Evolutionary conservation across 2,329 filamentous ascomycete species (phyloP).

Genomic region (Trichoderma guizhouense): DNA sequence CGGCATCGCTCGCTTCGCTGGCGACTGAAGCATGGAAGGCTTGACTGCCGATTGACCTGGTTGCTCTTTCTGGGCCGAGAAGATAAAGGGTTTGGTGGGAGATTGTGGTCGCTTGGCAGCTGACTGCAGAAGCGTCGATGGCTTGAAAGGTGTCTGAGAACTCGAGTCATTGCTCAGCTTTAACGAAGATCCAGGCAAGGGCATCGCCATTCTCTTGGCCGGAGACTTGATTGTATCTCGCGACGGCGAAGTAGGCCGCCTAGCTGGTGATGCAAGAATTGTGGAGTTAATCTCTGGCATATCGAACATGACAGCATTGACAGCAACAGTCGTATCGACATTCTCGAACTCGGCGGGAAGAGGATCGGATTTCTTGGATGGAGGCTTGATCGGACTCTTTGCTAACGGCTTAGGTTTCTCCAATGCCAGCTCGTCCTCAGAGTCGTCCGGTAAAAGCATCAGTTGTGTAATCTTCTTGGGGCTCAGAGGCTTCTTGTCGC

Average conservation of each 20-base stretch:
- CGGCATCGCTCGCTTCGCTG: slow-evolving; percentile 45
- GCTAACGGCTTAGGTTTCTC: slow-evolving; percentile 47
- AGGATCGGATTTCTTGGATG: not conserved
- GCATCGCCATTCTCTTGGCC: slow-evolving; percentile 42
- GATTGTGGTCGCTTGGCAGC: slow-evolving; percentile 50
- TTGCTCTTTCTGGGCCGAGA: slow-evolving; percentile 28
- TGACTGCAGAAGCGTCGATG: slow-evolving; percentile 43
- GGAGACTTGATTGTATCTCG: slow-evolving; percentile 57
- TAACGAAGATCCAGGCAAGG: slow-evolving; percentile 34
- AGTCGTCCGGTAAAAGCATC: slow-evolving; percentile 42
- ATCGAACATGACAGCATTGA: slow-evolving; percentile 29
- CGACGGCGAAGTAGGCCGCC: slow-evolving; percentile 50
- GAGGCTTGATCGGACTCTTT: slow-evolving; percentile 21
- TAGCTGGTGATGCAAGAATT: slow-evolving; percentile 53
- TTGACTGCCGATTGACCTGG: slow-evolving; percentile 42
- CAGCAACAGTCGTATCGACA: slow-evolving; percentile 21
- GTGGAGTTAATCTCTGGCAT: slow-evolving; percentile 37
- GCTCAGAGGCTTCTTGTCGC: slow-evolving; percentile 52
- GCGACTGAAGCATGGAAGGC: slow-evolving; percentile 49
- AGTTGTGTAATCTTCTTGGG: slow-evolving; percentile 64
- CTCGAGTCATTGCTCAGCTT: slow-evolving; percentile 24
- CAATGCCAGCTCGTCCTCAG: slow-evolving; percentile 60
- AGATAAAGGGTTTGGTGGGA: slow-evolving; percentile 39
- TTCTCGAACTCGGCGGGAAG: slow-evolving; percentile 1
- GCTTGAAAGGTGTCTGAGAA: slow-evolving; percentile 35